Base-by-base conservation (phyloP, 1,284 basidiomycete species). In the Ganoderma sinense region DNA sequence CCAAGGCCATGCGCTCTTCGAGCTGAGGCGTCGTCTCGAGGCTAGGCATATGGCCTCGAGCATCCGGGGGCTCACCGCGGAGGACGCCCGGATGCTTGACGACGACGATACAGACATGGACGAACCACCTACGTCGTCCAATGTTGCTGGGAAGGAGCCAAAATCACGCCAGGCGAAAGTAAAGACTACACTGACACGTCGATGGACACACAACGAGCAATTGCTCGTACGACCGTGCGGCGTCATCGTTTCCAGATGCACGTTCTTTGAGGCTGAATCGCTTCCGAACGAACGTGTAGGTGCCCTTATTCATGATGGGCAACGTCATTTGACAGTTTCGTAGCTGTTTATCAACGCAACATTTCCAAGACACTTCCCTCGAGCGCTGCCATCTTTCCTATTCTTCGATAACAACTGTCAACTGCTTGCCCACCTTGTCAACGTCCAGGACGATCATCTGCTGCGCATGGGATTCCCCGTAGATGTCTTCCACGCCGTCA, bases 401-500 rank as follows among this genome's bases (percentile, higher is more conserved):
- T 79, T 75, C 40, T 78, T 76, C 64, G 80, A 82, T 69, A 80
- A 77, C 70, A 79, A 78, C 56, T 81, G 82, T 58, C 48, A 64
- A 0, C 48, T 79, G 4, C 59, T 58, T 13, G 66, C 58, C 36
- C 69, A 73, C 58, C 64, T 29, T 16, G 53, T 55, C 29, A 55
- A 55, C 53, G 16, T 55, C 26, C 13, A 55, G 1, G 53, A 55
- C 16, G 16, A 31, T 16, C 39, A 62, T n/a, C 41, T 62, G 4
- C 41, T 62, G 4, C 60, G 45, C 26, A 64, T 78, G 2, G 61
- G 67, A 10, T 70, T 81, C n/a, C 74, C 79, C 0, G 80, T 82
- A 3, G 78, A 82, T 65, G 78, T 79, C 0, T 83, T 82, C 43
- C 82, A 83, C 67, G 77, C 75, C 66, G 76, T 71, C 36, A 73